These are phyloP conservation scores for Xerocomus cyaneibrunnescens DNA, from an alignment of 1,284 basidiomycete genomes.

Conservation along the genomic window DNA sequence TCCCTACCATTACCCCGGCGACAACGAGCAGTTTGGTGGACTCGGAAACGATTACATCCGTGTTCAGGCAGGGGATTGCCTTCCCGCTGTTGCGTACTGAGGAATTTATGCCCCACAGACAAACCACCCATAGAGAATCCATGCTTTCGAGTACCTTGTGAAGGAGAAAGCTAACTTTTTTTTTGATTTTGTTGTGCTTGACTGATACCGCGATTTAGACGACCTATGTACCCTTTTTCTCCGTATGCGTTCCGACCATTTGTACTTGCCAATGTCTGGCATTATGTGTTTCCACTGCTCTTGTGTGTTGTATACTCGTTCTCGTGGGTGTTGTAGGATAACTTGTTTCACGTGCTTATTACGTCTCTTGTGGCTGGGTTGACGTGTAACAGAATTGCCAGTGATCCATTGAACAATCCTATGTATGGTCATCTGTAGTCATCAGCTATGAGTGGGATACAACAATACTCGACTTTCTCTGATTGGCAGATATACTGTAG, in stretches of 20 bases:
- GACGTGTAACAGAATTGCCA: not conserved
- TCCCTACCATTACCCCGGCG: slow-evolving; percentile 15
- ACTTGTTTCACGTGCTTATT: not conserved
- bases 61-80: slow-evolving; percentile 19
- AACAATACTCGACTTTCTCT: too few relatives aligned
- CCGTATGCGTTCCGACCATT: slow-evolving; percentile 5
- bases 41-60: slow-evolving; percentile 19
- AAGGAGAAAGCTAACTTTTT: not conserved
- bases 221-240: slow-evolving; percentile 7
- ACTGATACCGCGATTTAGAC: slow-evolving; percentile 1
- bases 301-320: slow-evolving; percentile 9
- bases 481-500: too few relatives aligned
- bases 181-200: not conserved
- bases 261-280: not conserved
- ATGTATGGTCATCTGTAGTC: too few relatives aligned
- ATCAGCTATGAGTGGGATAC: too few relatives aligned
- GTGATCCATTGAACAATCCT: not conserved
- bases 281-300: slow-evolving; percentile 1
- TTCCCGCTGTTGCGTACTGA: slow-evolving; percentile 28
- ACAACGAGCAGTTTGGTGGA: slow-evolving; percentile 9
- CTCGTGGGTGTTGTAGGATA: slow-evolving; percentile 5
- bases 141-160: not conserved
- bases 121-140: slow-evolving; percentile 6
- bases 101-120: not conserved
- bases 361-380: not conserved